A percentile compares a stretch with the other conserved stretches of the same genome.
Evolutionary conservation across 176 grass and related monocot genomes (phyloP).

Genomic region (Rhynchospora breviuscula): DNA sequence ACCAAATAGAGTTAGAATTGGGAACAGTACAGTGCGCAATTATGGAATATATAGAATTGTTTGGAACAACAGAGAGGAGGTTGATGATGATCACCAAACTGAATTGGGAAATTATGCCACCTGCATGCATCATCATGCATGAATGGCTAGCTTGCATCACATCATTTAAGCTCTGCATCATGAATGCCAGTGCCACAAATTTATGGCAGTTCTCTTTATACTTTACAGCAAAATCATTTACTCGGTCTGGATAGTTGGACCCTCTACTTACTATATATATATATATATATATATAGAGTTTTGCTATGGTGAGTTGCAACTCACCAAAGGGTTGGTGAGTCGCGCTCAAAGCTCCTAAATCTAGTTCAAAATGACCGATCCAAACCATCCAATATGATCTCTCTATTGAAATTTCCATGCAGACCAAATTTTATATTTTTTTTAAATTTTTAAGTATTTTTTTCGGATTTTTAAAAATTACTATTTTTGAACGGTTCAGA

Average conservation of each 20-base stretch:
- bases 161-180: not conserved
- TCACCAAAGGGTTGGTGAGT: no score
- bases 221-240: not conserved
- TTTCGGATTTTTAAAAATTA: no score
- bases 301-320: no score
- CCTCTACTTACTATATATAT: no score
- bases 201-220: not conserved
- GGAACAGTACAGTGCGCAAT: not conserved
- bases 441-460: no score
- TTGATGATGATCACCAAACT: not conserved
- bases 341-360: no score
- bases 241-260: not conserved
- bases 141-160: not conserved
- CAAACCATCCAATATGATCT: no score
- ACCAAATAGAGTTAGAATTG: not conserved
- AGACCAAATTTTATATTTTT: no score
- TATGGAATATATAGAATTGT: not conserved
- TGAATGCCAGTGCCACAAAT: not conserved
- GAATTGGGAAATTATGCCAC: not conserved
- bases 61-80: not conserved
- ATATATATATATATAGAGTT: no score
- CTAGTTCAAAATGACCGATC: no score
- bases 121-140: constrained; percentile 11
- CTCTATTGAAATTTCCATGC: no score
- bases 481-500: no score